Conservation (phyloP, 2,329 filamentous ascomycete genomes). For the Beauveria australis region DNA sequence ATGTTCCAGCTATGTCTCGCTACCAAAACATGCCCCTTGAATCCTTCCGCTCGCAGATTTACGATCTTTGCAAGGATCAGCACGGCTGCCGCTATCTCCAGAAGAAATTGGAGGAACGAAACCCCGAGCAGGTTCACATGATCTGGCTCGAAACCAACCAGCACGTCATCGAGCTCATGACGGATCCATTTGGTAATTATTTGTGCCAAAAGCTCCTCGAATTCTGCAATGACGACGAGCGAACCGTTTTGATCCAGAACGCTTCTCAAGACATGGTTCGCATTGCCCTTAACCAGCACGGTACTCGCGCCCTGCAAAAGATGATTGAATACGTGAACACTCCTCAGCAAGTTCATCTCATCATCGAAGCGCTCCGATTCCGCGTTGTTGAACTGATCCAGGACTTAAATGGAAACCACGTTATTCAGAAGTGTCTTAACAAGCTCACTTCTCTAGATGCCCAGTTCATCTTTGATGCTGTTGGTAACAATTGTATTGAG, state of each 20-base stretch:
- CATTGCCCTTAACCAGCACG: slow-evolving; percentile 95
- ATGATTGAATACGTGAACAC: slow-evolving; percentile 98
- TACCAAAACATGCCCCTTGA: slow-evolving; percentile 80
- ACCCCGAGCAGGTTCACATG: slow-evolving; percentile 74
- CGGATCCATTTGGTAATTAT: slow-evolving; percentile 98
- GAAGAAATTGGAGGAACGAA: slow-evolving; percentile 90
- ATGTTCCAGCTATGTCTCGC: slow-evolving; percentile 55
- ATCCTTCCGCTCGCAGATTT: slow-evolving; percentile 73
- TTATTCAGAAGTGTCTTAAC: slow-evolving; percentile 98
- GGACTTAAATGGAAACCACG: slow-evolving; percentile 96
- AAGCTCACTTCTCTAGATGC: slow-evolving; percentile 78
- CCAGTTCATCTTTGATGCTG: slow-evolving; percentile 94
- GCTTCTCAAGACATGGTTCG: slow-evolving; percentile 79
- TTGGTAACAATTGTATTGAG: slow-evolving; percentile 75
- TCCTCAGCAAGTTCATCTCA: slow-evolving; percentile 73
- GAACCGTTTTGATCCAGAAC: slow-evolving; percentile 85
- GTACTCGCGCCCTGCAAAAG: slow-evolving; percentile 92
- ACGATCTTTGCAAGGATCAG: slow-evolving; percentile 91
- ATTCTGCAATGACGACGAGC: slow-evolving; percentile 90
- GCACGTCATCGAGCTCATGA: slow-evolving; percentile 97
- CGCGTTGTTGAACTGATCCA: slow-evolving; percentile 92
- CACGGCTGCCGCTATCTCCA: slow-evolving; percentile 95
- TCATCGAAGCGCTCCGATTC: slow-evolving; percentile 74
- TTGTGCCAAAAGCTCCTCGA: slow-evolving; percentile 97
- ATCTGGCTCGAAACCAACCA: slow-evolving; percentile 92